Base-by-base conservation (phyloP, 2,329 filamentous ascomycete species). In the Pseudogymnoascus sp. region DNA sequence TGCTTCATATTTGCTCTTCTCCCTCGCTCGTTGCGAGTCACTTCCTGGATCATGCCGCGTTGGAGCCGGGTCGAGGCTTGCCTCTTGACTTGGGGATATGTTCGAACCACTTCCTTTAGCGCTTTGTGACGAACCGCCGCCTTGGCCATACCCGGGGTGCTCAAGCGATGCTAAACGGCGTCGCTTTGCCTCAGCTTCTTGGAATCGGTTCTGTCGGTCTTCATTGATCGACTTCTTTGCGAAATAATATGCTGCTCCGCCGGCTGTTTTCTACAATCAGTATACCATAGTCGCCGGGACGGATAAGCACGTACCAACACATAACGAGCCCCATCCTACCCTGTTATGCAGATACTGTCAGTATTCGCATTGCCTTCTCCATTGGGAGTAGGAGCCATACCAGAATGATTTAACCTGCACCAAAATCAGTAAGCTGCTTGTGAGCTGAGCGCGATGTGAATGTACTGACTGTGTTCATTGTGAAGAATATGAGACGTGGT, bases 171-270 rank as follows among this genome's bases (percentile, higher is more conserved):
- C 78, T 69, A 81, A 78, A 64, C 82, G 83, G 78, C 83, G 88
- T 24, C 67, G 64, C 78, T 89, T 87, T 69, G 85, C 78, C 62
- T 83, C 82, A 64, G 81, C 83, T 65, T 89, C 86, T 70, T 89
- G 84, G 68, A 89, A 84, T 71, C 90, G 86, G 65, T 85, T 80
- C 65, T 84, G 82, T 67, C 93, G 90, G 77, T 97, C 92, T 69
- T 90, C 90, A 74, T 97, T 96, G 83, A 99, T 96, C 75, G 88
- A 88, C 73, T 86, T 84, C 82, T 99, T 99, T 67, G 95, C 95
- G 75, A 97, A 96, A 80, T 90, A 92, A 82, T 98, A 99, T 72
- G 93, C 92, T 67, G 89, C 90, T 68, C 86, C 95, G 73, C 93
- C 95, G 69, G 93, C 91, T 92, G 72, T 65, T 59, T 38, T 22